Evolutionary conservation across 2,329 filamentous ascomycete species (phyloP), one percentile per base, ranked within the genome.

Genomic region (Thermoascus crustaceus): DNA sequence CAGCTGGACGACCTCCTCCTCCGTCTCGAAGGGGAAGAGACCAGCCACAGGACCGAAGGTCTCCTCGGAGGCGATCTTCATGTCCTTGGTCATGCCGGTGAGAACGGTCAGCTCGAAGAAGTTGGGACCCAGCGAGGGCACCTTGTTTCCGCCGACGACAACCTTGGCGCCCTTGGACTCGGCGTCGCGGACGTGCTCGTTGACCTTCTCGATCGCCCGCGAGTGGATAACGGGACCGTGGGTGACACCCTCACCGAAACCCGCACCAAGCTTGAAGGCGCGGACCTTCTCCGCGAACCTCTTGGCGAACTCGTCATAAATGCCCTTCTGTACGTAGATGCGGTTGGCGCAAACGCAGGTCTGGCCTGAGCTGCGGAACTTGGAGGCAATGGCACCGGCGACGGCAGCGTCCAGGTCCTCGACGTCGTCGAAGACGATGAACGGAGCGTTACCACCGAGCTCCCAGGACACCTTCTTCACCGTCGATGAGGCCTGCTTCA

Each of bases 1-100:
- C 23, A 53, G 34, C 17, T 42, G 35, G 8, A 61, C 43, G 4
- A 49, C 57, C 8, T 57, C 58, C n/a, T 50, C 47, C 34, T 60
- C 55, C 2, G 41, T 46, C 5, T 52, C 33, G 25, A 60, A 98
- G 32, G 79, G 74, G 69, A 95, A 95, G 9, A 96, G 64, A 0
- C 84, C 89, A 0, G 88, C 89, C 0, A 96, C 83, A 2, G 91
- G 91, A 0, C 91, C 91, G 57, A 98, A 98, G 0, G 89, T 98
- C 69, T 98, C 91, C 62, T 96, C 89, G 1, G 69, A 69, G 4
- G 85, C 80, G 47, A 96, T 73, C 40, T 76, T 72, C 91, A 96
- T 96, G 26, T 88, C 78, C 39, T 73, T 69, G 7, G 72, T 94
- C 80, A 94, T 89, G 43, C 83, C 84, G 7, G 83, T 80, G 41